A percentile compares a stretch with the other conserved stretches of the same genome.
Conservation (phyloP, 768 basidiomycete genomes). For the Suillus tomentosus region DNA sequence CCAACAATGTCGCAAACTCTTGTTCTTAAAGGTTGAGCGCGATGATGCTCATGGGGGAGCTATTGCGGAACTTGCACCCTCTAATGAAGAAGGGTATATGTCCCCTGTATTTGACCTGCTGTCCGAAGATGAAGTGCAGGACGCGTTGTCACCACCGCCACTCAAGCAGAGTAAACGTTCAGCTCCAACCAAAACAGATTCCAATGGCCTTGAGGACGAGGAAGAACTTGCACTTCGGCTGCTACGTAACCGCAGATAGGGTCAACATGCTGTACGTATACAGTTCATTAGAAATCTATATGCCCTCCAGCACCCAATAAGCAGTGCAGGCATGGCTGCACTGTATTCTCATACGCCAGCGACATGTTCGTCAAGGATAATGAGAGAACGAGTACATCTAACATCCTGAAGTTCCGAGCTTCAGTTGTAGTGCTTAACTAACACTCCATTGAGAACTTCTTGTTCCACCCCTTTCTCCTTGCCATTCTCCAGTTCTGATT, state of each 20-base stretch:
- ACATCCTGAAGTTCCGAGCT: constrained; percentile 25
- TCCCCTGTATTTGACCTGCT: constrained; percentile 69
- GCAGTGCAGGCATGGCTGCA: not conserved
- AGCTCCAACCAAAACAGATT: constrained; percentile 13
- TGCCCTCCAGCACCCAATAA: not conserved
- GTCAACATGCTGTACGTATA: constrained; percentile 1
- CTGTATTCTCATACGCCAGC: not conserved
- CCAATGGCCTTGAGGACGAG: constrained; percentile 49
- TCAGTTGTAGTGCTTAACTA: constrained; percentile 60
- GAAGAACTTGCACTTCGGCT: constrained; percentile 68
- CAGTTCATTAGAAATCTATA: not conserved
- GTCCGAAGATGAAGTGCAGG: constrained; percentile 38
- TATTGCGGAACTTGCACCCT: constrained; percentile 38
- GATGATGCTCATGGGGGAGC: constrained; percentile 25
- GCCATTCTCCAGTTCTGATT: constrained; percentile 43
- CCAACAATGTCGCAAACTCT: too few species aligned
- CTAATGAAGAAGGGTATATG: constrained; percentile 64
- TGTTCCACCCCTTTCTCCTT: constrained; percentile 50
- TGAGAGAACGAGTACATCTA: constrained; percentile 11
- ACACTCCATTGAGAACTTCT: constrained; percentile 53
- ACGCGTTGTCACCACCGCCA: constrained; percentile 24
- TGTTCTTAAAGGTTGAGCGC: constrained; percentile 30
- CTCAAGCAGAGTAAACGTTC: constrained; percentile 34
- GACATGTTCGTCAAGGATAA: not conserved
- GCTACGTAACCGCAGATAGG: constrained; percentile 36